Conservation (phyloP, 2,329 filamentous ascomycete genomes). For the Westerdykella aurantiaca region DNA sequence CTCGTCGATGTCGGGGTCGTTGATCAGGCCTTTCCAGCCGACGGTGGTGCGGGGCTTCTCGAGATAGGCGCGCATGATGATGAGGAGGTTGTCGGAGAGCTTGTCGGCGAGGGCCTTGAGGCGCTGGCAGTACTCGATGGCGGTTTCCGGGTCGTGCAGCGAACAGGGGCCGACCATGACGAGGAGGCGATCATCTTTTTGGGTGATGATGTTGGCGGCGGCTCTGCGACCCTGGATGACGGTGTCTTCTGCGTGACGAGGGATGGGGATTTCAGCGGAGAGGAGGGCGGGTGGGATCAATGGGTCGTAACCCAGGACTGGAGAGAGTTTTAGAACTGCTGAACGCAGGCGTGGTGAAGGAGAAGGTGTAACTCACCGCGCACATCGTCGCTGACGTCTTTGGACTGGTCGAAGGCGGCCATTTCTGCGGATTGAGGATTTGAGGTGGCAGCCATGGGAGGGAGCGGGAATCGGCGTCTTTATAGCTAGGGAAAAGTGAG, state of each 20-base stretch:
- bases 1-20: slow-evolving; percentile 96
- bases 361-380: slow-evolving; percentile 39
- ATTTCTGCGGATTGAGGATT: slow-evolving; percentile 17
- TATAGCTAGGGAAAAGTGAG: neutral
- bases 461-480: neutral
- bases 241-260: slow-evolving; percentile 55
- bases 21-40: slow-evolving; percentile 98
- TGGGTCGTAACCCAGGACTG: slow-evolving; percentile 90
- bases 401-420: slow-evolving; percentile 23
- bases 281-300: slow-evolving; percentile 85
- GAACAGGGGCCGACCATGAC: slow-evolving; percentile 96
- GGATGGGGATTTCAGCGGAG: slow-evolving; percentile 73
- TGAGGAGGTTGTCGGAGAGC: slow-evolving; percentile 75
- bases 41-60: slow-evolving; percentile 98
- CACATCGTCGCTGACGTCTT: slow-evolving; percentile 46
- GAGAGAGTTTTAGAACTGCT: slow-evolving; percentile 8
- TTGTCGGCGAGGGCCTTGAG: slow-evolving; percentile 72
- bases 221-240: slow-evolving; percentile 66
- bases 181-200: slow-evolving; percentile 77
- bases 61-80: slow-evolving; percentile 98
- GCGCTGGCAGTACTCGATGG: slow-evolving; percentile 79
- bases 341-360: neutral
- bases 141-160: slow-evolving; percentile 85
- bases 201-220: slow-evolving; percentile 69
- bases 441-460: slow-evolving; percentile 1